Conservation (phyloP, 2,329 filamentous ascomycete species). For the Balansia obtecta region DNA sequence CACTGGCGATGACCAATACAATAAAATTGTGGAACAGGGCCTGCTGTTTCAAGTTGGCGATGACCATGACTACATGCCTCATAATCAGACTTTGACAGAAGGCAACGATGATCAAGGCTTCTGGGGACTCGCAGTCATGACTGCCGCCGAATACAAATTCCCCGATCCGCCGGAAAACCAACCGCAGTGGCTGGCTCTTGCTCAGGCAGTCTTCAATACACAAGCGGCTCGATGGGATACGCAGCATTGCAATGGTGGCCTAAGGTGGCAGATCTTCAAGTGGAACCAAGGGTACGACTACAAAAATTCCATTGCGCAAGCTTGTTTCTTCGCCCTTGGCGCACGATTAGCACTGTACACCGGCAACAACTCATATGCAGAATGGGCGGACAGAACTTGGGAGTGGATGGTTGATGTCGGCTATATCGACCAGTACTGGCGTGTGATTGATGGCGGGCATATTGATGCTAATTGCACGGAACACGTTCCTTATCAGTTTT, state of each 20-base stretch:
- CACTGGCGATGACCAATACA: slow-evolving; percentile 61
- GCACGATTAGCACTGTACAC: slow-evolving; percentile 67
- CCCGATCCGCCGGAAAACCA: slow-evolving; percentile 41
- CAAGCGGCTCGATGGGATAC: slow-evolving; percentile 64
- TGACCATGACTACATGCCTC: slow-evolving; percentile 65
- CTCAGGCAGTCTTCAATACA: slow-evolving; percentile 70
- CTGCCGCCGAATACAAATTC: slow-evolving; percentile 57
- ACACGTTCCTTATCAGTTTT: slow-evolving; percentile 51
- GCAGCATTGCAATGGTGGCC: slow-evolving; percentile 56
- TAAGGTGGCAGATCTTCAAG: slow-evolving; percentile 75
- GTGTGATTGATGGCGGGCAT: slow-evolving; percentile 51
- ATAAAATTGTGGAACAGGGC: slow-evolving; percentile 52
- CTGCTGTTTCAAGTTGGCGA: slow-evolving; percentile 64
- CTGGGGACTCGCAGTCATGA: slow-evolving; percentile 60
- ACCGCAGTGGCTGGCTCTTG: slow-evolving; percentile 59
- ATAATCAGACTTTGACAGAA: slow-evolving; percentile 54
- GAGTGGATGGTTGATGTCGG: slow-evolving; percentile 49
- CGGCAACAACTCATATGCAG: slow-evolving; percentile 60
- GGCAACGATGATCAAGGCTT: slow-evolving; percentile 69
- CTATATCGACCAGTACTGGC: slow-evolving; percentile 46
- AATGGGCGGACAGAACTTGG: slow-evolving; percentile 66
- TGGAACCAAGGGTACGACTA: slow-evolving; percentile 76
- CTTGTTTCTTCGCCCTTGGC: slow-evolving; percentile 48
- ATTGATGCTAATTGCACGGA: slow-evolving; percentile 43
- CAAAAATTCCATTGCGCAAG: slow-evolving; percentile 55